Evolutionary conservation across 2,329 filamentous ascomycete species (phyloP), one percentile per base, ranked within the genome.

Genomic region (Trichoderma gracile): DNA sequence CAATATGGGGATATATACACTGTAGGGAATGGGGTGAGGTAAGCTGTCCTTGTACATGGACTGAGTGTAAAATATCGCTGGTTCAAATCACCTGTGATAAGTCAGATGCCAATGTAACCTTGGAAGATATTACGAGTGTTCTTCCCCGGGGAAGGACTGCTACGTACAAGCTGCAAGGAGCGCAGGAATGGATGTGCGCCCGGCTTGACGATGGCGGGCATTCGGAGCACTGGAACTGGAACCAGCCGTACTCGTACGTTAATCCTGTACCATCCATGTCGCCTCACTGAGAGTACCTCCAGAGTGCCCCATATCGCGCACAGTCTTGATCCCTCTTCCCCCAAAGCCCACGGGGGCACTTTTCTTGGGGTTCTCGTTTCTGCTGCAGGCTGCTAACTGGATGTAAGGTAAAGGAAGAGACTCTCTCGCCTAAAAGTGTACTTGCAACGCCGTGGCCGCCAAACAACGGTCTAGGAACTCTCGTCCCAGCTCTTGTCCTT

Each of bases 171-270:
- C 56, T 42, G 57, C 57, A 52, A 60, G 57, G 57, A 60, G 46
- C 57, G 38, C 50, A 60, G 57, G 57, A 52, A 60, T 46, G 57
- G 52, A 60, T 60, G 57, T n/a, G 33, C 33, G 38, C 45, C 23
- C 30, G 30, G 30, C 9, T 52, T 23, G 43, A 46, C 30, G 6
- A 59, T 52, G 49, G 33, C 57, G 23, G 46, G 19, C 30, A 52
- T 33, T 43, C 33, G 47, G 23, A 33, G 57, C 33, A 33, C 57
- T 45, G 23, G 15, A 46, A 21, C 8, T 40, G 56, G 38, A 52
- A 14, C 33, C 54, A 19, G 40, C 27, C 25, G 25, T 21, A 43
- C 12, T 38, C 42, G 17, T n/a, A n/a, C n/a, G n/a, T n/a, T n/a
- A n/a, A n/a, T n/a, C n/a, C n/a, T n/a, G n/a, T n/a, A n/a, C n/a